These are phyloP conservation scores for Pittosporum tobira DNA, from an alignment of 129 eudicot species.

Conservation along the genomic window DNA sequence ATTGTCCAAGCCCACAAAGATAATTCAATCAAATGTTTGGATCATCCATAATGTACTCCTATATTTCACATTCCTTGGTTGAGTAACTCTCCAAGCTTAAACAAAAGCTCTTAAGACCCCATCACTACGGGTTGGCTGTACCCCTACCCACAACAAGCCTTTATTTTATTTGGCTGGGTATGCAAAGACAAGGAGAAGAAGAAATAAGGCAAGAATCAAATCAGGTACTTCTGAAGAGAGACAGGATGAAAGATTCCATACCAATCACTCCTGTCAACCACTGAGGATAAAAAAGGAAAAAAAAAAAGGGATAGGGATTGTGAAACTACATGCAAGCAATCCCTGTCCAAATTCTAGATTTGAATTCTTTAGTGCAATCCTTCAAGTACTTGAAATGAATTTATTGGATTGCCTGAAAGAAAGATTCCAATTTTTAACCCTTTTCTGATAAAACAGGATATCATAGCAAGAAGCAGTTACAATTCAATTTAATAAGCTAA, in stretches of 20 bases:
- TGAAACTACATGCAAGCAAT: background rate
- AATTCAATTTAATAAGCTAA: background rate
- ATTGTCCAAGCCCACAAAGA: background rate
- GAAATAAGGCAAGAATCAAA: background rate
- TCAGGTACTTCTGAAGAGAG: slow-evolving; percentile 11
- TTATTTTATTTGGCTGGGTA: background rate
- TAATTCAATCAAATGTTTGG: slow-evolving; percentile 19
- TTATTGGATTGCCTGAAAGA: background rate
- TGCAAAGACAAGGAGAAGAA: slow-evolving; percentile 7
- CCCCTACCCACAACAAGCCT: background rate
- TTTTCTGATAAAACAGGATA: background rate
- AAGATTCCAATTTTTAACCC: background rate
- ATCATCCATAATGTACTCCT: background rate
- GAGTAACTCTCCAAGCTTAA: background rate
- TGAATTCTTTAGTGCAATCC: no score
- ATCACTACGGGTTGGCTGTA: no score
- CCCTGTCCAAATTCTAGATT: background rate
- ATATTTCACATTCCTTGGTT: background rate
- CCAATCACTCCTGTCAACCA: slow-evolving; percentile 12
- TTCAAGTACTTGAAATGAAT: no score
- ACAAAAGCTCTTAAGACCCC: background rate
- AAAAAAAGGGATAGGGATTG: background rate
- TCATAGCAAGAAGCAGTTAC: background rate
- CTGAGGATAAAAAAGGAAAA: background rate
- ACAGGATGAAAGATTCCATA: slow-evolving; percentile 5